Evolutionary conservation across 345 rosid genomes (phyloP).

Genomic region (Acer saccharum): DNA sequence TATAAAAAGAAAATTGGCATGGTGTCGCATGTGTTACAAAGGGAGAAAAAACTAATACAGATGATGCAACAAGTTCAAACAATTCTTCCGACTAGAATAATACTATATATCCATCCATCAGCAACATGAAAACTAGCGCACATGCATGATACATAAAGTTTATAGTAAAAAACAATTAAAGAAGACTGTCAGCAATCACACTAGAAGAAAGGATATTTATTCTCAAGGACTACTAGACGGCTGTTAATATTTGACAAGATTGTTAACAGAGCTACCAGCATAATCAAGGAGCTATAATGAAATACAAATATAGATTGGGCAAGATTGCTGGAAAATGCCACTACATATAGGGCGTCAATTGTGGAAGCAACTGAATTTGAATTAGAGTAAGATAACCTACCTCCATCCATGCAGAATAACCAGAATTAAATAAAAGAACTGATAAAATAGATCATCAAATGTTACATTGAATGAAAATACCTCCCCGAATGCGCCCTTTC

Average conservation of each 20-base stretch:
- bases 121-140: neutral
- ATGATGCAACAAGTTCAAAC: neutral
- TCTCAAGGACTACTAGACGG: neutral
- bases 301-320: neutral
- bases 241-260: neutral
- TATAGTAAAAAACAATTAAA: neutral
- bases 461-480: conserved; percentile 27
- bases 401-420: neutral
- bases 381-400: neutral
- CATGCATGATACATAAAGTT: conserved; percentile 1
- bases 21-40: neutral
- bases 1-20: neutral
- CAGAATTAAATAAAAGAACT: neutral
- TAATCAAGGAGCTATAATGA: neutral
- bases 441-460: conserved; percentile 7
- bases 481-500: conserved; percentile 92
- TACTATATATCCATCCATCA: neutral
- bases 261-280: neutral
- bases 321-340: neutral
- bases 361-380: neutral
- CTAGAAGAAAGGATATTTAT: neutral
- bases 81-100: neutral
- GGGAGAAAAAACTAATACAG: neutral
- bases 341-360: neutral
- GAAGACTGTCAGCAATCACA: neutral